Conservation (phyloP, 2,329 filamentous ascomycete species). For the Ramichloridium luteum region DNA sequence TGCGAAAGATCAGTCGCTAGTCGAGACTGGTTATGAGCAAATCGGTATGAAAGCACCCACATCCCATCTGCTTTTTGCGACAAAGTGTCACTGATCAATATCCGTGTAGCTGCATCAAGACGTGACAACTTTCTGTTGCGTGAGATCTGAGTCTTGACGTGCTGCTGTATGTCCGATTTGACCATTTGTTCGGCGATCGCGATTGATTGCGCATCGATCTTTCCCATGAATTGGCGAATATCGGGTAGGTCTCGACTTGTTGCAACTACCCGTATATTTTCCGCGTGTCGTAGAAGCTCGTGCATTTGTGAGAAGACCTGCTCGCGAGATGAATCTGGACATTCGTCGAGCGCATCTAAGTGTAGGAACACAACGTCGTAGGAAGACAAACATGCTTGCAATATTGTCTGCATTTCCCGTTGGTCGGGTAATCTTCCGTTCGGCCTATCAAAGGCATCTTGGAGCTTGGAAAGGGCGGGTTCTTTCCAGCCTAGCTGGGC, state of each 20-base stretch:
- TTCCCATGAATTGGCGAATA: slow-evolving; percentile 11
- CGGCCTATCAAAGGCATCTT: slow-evolving; percentile 9
- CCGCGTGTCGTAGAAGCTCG: slow-evolving; percentile 8
- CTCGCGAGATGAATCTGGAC: slow-evolving; percentile 13
- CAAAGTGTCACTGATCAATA: slow-evolving; percentile 13
- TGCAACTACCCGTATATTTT: slow-evolving; percentile 11
- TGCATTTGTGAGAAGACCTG: slow-evolving; percentile 7
- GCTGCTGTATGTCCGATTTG: slow-evolving; percentile 11
- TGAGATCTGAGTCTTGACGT: slow-evolving; percentile 10
- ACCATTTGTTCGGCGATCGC: slow-evolving; percentile 4
- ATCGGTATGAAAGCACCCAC: slow-evolving; percentile 13
- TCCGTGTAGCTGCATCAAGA: slow-evolving; percentile 7
- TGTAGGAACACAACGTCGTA: slow-evolving; percentile 20
- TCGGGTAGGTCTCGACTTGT: slow-evolving; percentile 14
- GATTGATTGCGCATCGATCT: slow-evolving; percentile 5
- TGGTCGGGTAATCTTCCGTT: slow-evolving; percentile 6
- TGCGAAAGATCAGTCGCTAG: background rate
- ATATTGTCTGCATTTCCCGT: slow-evolving; percentile 13
- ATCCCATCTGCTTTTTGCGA: slow-evolving; percentile 16
- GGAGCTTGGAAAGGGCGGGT: slow-evolving; percentile 11
- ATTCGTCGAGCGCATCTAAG: slow-evolving; percentile 27
- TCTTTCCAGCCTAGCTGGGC: slow-evolving; percentile 13
- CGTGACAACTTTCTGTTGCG: slow-evolving; percentile 7
- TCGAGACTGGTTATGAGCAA: background rate
- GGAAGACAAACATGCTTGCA: slow-evolving; percentile 7